Percentiles rank a stretch among this genome's conserved stretches.
phyloP scores from a whole-genome alignment of 495 filamentous ascomycete species.

The Trichoderma asperelloides region DNA sequence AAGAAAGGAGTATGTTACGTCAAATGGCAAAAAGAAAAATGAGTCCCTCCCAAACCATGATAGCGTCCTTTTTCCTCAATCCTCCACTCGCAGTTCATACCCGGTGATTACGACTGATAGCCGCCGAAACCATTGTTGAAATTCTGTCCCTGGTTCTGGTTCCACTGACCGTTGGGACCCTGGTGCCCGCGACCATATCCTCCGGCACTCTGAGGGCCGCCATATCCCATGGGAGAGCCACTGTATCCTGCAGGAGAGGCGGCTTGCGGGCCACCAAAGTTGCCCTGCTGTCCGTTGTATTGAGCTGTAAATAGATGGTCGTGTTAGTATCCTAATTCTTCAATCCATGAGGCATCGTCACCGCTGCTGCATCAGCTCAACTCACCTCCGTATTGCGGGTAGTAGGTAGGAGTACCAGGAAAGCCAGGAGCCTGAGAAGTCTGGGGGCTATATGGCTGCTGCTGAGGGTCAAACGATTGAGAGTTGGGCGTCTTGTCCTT shows the following conservation, averaged over 20 bases:
- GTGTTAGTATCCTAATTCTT: not conserved
- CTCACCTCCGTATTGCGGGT: conserved; percentile 81
- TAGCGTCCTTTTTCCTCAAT: not conserved
- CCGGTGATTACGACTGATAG: conserved; percentile 43
- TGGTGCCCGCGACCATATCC: conserved; percentile 78
- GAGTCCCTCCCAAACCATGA: conserved; percentile 8
- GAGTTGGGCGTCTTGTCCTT: conserved; percentile 93
- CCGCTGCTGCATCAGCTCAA: conserved; percentile 32
- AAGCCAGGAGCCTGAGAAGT: conserved; percentile 45
- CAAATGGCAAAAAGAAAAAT: conserved; percentile 8
- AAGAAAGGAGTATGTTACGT: not conserved
- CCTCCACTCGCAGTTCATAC: not conserved
- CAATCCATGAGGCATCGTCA: conserved; percentile 19
- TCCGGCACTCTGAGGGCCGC: conserved; percentile 61
- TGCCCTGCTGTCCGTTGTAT: conserved; percentile 43
- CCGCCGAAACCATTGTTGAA: conserved; percentile 52
- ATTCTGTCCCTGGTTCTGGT: conserved; percentile 49
- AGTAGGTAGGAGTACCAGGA: conserved; percentile 73
- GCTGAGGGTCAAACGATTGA: conserved; percentile 74
- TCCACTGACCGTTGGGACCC: conserved; percentile 66
- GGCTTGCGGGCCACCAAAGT: conserved; percentile 43
- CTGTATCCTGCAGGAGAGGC: conserved; percentile 53
- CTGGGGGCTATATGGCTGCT: conserved; percentile 60
- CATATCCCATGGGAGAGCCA: conserved; percentile 53
- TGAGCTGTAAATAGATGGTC: conserved; percentile 30